These are phyloP conservation scores for Psilocybe azurescens DNA, from an alignment of 768 basidiomycete genomes.

Conservation along the genomic window DNA sequence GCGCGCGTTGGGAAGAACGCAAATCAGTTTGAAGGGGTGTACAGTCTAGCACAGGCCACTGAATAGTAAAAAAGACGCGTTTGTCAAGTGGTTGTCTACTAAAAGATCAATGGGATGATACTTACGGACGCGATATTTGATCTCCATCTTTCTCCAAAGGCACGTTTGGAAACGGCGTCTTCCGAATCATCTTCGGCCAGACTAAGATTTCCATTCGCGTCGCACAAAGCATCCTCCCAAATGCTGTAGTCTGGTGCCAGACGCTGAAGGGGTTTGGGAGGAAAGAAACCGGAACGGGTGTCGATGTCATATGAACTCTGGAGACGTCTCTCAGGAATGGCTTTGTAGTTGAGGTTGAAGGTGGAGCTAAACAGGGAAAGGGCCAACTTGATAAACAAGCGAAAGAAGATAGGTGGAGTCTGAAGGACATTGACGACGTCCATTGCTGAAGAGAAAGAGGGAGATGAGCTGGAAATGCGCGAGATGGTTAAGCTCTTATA, in stretches of 20 bases:
- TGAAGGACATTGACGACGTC: conserved; percentile 53
- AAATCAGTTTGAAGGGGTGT: conserved; percentile 55
- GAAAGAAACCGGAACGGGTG: conserved; percentile 83
- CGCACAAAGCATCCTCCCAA: conserved; percentile 75
- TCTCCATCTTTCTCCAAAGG: conserved; percentile 74
- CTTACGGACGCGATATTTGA: conserved; percentile 64
- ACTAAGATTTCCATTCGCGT: conserved; percentile 57
- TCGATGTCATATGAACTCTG: conserved; percentile 58
- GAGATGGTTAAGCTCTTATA: conserved; percentile 28
- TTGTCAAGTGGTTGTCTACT: conserved; percentile 7
- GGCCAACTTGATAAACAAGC: conserved; percentile 51
- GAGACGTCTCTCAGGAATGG: conserved; percentile 33
- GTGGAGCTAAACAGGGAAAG: conserved; percentile 52
- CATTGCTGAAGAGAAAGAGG: conserved; percentile 32
- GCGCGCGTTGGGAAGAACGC: conserved; percentile 79
- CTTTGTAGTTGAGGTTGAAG: conserved; percentile 32
- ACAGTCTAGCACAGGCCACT: conserved; percentile 79
- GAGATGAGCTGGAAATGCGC: conserved; percentile 12
- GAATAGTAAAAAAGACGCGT: conserved; percentile 8
- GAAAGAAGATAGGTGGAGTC: conserved; percentile 56
- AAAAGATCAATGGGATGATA: conserved; percentile 19
- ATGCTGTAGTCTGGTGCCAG: conserved; percentile 57
- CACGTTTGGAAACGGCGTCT: conserved; percentile 50
- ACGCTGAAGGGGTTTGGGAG: conserved; percentile 61
- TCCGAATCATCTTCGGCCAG: conserved; percentile 62